Base-by-base conservation (phyloP, 345 rosid species). In the Dovyalis caffra region DNA sequence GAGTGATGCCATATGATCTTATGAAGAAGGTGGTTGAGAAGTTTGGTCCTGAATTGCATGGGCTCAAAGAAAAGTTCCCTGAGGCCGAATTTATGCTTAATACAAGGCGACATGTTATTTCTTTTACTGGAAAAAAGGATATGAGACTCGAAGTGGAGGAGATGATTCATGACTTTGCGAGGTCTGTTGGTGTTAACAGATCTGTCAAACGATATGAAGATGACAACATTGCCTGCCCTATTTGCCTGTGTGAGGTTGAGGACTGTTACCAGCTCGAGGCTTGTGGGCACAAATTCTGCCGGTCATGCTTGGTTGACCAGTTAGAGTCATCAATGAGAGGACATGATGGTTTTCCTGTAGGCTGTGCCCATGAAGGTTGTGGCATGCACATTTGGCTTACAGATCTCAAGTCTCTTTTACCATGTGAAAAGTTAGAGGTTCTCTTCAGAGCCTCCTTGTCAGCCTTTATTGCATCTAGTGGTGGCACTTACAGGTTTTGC, bases 211-310 rank as follows among this genome's bases (percentile, higher is more conserved):
- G 12, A 64, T 63, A 47, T 20, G 71, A 37, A 56, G 66, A 21
- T 56, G 58, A 61, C n/a, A 65, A 37, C 16, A 7, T 20, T 76
- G 10, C 71, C 72, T 92, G 99, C 73, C 93, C 97, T 4, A 86
- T 95, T 76, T 95, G 98, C 87, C 85, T 92, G 72, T 91, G 93
- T 73, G 91, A 88, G 77, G 85, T 95, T 64, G 98, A 92, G 64
- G 92, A 91, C 72, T 86, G 89, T 66, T 91, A 91, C 83, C 76
- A 35, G 78, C 97, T 95, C 14, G 90, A 89, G 84, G 92, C 87
- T 69, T 95, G 98, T 67, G 83, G 74, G 1, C 99, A 95, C 78
- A 73, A 70, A 61, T 90, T 90, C 80, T 92, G 99, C 77, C 85
- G 82, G 70, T 79, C 58, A 21, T 95, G 99, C 84, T 85, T 92